A percentile compares a stretch with the other conserved stretches of the same genome.
Evolutionary conservation across 2,329 filamentous ascomycete species (phyloP).

Genomic region (Blastomyces gilchristii): DNA sequence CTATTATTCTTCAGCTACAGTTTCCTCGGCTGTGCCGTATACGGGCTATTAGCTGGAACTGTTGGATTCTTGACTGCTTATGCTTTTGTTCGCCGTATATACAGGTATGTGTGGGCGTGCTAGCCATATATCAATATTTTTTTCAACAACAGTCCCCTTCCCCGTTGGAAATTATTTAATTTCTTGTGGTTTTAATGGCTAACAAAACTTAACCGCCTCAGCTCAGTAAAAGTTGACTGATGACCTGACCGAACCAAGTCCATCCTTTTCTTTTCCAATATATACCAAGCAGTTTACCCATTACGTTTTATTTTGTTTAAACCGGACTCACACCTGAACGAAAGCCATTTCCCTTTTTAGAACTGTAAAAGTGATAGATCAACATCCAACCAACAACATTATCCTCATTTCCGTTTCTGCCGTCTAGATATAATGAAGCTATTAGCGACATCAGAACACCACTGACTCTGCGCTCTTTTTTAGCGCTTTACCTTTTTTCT

Average conservation of each 20-base stretch:
- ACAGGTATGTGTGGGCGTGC: slow-evolving; percentile 46
- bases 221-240: slow-evolving; percentile 17
- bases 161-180: neutral
- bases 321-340: neutral
- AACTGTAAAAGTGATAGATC: neutral
- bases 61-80: slow-evolving; percentile 78
- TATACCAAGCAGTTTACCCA: neutral
- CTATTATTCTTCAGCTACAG: slow-evolving; percentile 80
- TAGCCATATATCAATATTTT: too few species aligned
- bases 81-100: slow-evolving; percentile 73
- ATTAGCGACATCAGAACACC: neutral
- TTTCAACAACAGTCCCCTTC: neutral
- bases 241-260: neutral
- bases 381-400: too few species aligned
- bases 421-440: neutral
- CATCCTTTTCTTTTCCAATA: neutral
- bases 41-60: slow-evolving; percentile 70
- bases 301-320: neutral
- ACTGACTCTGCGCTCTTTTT: too few species aligned
- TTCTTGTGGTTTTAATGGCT: neutral
- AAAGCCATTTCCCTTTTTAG: neutral
- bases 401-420: neutral
- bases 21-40: slow-evolving; percentile 69
- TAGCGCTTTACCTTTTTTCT: neutral
- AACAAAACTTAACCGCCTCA: neutral